Percentiles rank a stretch among this genome's conserved stretches.
Evolutionary conservation across 768 basidiomycete species (phyloP).

Genomic region (Punctularia strigosozonata): DNA sequence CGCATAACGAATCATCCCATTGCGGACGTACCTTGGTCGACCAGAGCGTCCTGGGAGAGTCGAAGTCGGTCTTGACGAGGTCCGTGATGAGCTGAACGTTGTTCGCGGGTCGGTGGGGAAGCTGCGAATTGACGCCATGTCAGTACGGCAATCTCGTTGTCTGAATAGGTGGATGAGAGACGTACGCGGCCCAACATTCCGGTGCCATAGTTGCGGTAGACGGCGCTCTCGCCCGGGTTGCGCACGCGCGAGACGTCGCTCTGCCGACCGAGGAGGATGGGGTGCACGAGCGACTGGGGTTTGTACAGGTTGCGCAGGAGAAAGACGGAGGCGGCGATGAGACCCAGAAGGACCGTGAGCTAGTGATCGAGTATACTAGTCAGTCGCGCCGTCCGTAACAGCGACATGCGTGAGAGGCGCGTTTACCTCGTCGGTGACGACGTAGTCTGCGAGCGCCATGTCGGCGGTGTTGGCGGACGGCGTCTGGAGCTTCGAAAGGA

Average conservation of each 20-base stretch:
- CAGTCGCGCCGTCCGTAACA: too few relatives aligned
- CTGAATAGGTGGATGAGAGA: conserved; percentile 10
- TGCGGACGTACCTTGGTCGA: conserved; percentile 46
- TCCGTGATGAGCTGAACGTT: conserved; percentile 58
- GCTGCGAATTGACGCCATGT: conserved; percentile 28
- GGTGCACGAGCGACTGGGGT: conserved; percentile 80
- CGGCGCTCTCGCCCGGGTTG: conserved; percentile 70
- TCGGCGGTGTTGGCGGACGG: not conserved
- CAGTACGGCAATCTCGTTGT: too few relatives aligned
- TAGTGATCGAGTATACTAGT: too few relatives aligned
- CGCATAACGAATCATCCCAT: not conserved
- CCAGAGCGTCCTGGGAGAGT: conserved; percentile 68
- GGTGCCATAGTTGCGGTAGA: conserved; percentile 86
- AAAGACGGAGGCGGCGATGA: conserved; percentile 67
- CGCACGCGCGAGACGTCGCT: conserved; percentile 80
- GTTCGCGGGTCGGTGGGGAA: conserved; percentile 61
- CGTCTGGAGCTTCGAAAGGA: not conserved
- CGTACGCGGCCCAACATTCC: conserved; percentile 72
- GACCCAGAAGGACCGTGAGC: conserved; percentile 63
- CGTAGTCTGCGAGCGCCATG: conserved; percentile 39
- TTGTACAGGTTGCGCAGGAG: conserved; percentile 69
- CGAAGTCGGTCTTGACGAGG: conserved; percentile 53
- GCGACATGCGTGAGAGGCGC: too few relatives aligned
- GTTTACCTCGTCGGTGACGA: conserved; percentile 76
- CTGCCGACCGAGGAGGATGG: conserved; percentile 87